Conservation (phyloP, 306 rosid genomes). For the Trifolium fragiferum region DNA sequence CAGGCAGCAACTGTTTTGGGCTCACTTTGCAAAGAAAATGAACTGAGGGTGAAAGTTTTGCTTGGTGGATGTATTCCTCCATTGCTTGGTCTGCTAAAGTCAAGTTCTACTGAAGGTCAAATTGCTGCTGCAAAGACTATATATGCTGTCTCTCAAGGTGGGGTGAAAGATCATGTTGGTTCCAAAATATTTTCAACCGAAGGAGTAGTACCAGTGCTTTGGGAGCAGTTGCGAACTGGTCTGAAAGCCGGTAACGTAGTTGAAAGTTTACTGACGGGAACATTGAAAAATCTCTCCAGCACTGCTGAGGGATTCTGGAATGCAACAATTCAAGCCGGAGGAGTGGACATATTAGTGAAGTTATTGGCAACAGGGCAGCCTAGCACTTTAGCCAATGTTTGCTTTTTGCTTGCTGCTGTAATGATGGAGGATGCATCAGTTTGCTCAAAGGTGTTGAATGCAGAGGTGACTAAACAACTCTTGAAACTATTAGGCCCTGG, state of each 20-base stretch:
- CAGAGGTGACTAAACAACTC: conserved; percentile 87
- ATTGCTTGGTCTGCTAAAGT: conserved; percentile 91
- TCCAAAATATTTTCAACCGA: conserved; percentile 97
- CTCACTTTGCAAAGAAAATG: conserved; percentile 93
- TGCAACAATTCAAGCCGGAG: conserved; percentile 87
- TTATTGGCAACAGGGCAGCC: conserved; percentile 79
- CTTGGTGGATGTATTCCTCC: conserved; percentile 99
- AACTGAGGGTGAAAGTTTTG: conserved; percentile 92
- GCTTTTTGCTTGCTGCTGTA: conserved; percentile 86
- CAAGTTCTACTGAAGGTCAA: conserved; percentile 87
- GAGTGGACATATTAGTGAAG: conserved; percentile 85
- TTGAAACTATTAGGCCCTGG: conserved; percentile 92
- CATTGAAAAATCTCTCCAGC: conserved; percentile 85
- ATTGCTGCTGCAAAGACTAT: conserved; percentile 96
- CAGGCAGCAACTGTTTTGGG: conserved; percentile 97
- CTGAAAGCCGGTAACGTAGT: conserved; percentile 76
- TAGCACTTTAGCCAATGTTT: conserved; percentile 82
- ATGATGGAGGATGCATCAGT: conserved; percentile 95
- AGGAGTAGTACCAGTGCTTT: conserved; percentile 97
- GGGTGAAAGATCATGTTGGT: conserved; percentile 91
- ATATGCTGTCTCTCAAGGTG: conserved; percentile 96
- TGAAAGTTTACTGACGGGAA: conserved; percentile 88
- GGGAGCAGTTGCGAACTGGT: conserved; percentile 84
- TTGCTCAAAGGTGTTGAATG: conserved; percentile 78
- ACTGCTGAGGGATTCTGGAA: conserved; percentile 97